A percentile compares a stretch with the other conserved stretches of the same genome.
Evolutionary conservation across 768 basidiomycete genomes (phyloP).

Genomic region (Mrakia frigida): DNA sequence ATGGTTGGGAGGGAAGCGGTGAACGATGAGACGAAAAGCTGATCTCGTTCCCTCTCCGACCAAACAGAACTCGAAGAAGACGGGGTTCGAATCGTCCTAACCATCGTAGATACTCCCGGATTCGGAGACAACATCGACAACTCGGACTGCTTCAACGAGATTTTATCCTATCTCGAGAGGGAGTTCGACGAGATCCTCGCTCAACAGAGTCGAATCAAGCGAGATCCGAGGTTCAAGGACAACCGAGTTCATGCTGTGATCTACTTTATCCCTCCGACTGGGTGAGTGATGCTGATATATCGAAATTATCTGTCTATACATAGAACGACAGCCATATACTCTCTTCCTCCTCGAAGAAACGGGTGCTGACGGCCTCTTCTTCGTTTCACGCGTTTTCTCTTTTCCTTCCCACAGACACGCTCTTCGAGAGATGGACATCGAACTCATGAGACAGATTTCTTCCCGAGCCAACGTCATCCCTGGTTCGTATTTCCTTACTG

Average conservation of each 20-base stretch:
- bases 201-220: slow-evolving; percentile 97
- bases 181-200: slow-evolving; percentile 99
- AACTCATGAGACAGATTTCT: slow-evolving; percentile 90
- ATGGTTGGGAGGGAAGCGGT: too few species aligned
- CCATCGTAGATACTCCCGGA: slow-evolving; percentile 97
- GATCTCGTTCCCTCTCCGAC: neutral
- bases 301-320: too few species aligned
- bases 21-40: neutral
- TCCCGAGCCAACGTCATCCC: slow-evolving; percentile 99
- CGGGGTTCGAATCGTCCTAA: slow-evolving; percentile 93
- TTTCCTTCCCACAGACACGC: neutral
- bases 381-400: neutral
- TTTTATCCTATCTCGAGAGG: slow-evolving; percentile 90
- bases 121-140: slow-evolving; percentile 99
- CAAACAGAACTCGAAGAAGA: slow-evolving; percentile 89
- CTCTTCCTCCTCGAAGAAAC: too few species aligned
- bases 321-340: too few species aligned
- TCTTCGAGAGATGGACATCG: slow-evolving; percentile 31
- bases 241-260: slow-evolving; percentile 93
- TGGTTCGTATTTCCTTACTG: slow-evolving; percentile 39
- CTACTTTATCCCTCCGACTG: slow-evolving; percentile 91
- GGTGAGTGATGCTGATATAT: too few species aligned
- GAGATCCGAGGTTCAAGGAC: slow-evolving; percentile 98
- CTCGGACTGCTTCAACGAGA: slow-evolving; percentile 63
- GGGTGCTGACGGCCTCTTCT: neutral